These are phyloP conservation scores for Cochlearia excelsa DNA, from an alignment of 345 rosid species.

Conservation along the genomic window DNA sequence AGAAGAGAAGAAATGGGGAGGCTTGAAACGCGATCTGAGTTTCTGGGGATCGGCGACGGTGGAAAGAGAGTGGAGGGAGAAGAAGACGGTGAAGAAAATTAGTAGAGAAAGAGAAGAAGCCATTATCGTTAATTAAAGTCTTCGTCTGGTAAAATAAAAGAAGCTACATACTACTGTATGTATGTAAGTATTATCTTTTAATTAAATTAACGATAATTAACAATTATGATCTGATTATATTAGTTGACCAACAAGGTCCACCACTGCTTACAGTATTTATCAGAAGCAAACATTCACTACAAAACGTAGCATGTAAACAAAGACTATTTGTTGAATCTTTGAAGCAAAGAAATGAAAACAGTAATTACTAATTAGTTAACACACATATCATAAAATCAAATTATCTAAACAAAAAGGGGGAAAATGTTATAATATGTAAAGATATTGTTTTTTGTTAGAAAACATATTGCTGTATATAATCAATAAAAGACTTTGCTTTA, in stretches of 20 bases:
- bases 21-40: constrained; percentile 37
- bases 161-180: background rate
- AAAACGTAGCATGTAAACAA: background rate
- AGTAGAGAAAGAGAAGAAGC: constrained; percentile 37
- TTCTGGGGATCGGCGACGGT: constrained; percentile 41
- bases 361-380: background rate
- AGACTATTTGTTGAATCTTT: constrained; percentile 2
- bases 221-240: too few species aligned
- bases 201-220: too few species aligned
- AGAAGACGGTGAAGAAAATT: constrained; percentile 36
- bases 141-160: constrained; percentile 4
- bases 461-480: too few species aligned
- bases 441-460: too few species aligned
- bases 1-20: constrained; percentile 23
- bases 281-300: too few species aligned
- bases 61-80: constrained; percentile 30
- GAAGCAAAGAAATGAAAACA: constrained; percentile 16
- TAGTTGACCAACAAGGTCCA: too few species aligned
- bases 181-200: too few species aligned
- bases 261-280: too few species aligned
- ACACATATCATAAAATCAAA: constrained; percentile 1
- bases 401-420: background rate
- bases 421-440: too few species aligned
- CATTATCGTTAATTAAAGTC: constrained; percentile 34
- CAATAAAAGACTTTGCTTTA: constrained; percentile 3